These are phyloP conservation scores for Omphalea diandra DNA, from an alignment of 441 rosid species.

Conservation along the genomic window DNA sequence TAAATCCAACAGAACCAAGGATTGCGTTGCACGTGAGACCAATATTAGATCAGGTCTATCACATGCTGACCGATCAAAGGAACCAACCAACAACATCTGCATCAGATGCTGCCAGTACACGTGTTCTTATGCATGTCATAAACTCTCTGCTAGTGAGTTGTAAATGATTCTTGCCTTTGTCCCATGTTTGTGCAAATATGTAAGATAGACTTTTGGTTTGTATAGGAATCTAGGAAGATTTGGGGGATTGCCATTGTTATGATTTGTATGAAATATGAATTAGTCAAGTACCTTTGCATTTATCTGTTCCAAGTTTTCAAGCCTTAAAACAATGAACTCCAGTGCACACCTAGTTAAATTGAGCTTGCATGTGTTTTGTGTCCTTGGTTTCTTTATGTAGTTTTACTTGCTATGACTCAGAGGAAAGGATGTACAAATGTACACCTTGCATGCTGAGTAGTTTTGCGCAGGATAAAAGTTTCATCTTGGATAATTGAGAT, in stretches of 20 bases:
- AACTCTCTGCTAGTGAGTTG: conserved; percentile 56
- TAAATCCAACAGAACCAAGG: conserved; percentile 60
- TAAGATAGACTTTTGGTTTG: conserved; percentile 32
- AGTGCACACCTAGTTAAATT: conserved; percentile 6
- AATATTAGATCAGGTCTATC: conserved; percentile 68
- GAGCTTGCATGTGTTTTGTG: neutral
- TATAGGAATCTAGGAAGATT: conserved; percentile 36
- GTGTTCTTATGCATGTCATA: conserved; percentile 63
- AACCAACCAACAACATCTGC: conserved; percentile 40
- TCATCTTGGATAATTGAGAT: neutral
- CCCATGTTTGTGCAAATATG: conserved; percentile 27
- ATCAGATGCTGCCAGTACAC: conserved; percentile 47
- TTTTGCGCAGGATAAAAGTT: neutral
- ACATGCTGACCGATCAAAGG: conserved; percentile 55
- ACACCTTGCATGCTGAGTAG: neutral
- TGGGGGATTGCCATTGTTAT: conserved; percentile 21
- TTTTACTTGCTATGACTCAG: neutral
- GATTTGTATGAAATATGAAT: conserved; percentile 31
- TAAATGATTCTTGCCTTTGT: conserved; percentile 46
- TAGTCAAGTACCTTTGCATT: conserved; percentile 20
- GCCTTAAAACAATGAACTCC: conserved; percentile 1
- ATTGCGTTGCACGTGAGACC: conserved; percentile 61
- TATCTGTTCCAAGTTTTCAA: neutral
- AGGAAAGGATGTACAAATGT: too few species aligned
- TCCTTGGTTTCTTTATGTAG: neutral